Percentiles rank a stretch among this genome's conserved stretches.
phyloP scores from a whole-genome alignment of 106 monocot genomes.

The Dactylorhiza incarnata region DNA sequence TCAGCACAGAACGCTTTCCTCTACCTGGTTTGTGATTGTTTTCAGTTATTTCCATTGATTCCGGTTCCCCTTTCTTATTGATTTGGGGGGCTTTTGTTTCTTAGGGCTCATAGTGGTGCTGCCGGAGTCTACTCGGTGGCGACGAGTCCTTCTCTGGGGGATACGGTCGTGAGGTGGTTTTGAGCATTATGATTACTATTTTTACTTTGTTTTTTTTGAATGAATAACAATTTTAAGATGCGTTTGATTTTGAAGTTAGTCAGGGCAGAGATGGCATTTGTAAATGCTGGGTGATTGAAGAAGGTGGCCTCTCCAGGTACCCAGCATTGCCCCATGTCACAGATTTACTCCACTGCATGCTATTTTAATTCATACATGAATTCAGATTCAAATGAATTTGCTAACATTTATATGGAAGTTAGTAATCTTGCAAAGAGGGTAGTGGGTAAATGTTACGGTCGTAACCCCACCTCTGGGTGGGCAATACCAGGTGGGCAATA shows the following conservation, averaged over 20 bases:
- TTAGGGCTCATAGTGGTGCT: slow-evolving; percentile 83
- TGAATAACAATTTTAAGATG: neutral
- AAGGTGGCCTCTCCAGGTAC: slow-evolving; percentile 79
- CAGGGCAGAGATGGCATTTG: slow-evolving; percentile 93
- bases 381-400: neutral
- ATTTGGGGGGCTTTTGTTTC: neutral
- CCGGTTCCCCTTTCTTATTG: neutral
- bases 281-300: slow-evolving; percentile 81
- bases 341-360: neutral
- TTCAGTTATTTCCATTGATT: neutral
- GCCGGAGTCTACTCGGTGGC: slow-evolving; percentile 79
- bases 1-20: slow-evolving; percentile 62
- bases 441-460: too few relatives aligned
- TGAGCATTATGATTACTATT: neutral
- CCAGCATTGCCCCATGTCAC: neutral
- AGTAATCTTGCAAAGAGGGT: too few relatives aligned
- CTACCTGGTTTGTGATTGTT: slow-evolving; percentile 36
- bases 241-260: slow-evolving; percentile 30
- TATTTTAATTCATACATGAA: neutral
- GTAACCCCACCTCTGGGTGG: too few relatives aligned
- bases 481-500: too few relatives aligned
- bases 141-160: slow-evolving; percentile 37
- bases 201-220: neutral
- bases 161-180: slow-evolving; percentile 63
- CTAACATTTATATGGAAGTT: neutral